A percentile compares a stretch with the other conserved stretches of the same genome.
Evolutionary conservation across 2,329 filamentous ascomycete species (phyloP).

Genomic region (Colletotrichum sp.): DNA sequence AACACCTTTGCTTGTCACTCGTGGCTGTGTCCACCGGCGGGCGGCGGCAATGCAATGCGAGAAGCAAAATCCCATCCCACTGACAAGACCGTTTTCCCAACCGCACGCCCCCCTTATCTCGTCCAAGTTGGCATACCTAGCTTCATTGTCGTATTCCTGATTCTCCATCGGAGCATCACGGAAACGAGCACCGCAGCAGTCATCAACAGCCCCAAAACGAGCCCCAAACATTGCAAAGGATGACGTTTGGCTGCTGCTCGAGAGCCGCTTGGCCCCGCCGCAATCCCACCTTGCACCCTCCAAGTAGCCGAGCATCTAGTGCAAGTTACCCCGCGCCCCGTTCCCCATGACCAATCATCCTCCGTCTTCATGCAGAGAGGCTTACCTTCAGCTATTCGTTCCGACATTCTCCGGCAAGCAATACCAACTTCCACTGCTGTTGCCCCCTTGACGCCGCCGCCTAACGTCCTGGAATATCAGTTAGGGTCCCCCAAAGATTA

Average conservation of each 20-base stretch:
- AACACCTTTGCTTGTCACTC: background rate
- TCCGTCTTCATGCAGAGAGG: background rate
- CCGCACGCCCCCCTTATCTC: background rate
- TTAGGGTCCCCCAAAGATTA: background rate
- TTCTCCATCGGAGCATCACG: conserved; percentile 17
- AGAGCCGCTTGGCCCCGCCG: conserved; percentile 20
- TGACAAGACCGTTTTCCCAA: background rate
- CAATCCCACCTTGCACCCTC: background rate
- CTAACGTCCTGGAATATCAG: background rate
- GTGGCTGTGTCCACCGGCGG: background rate
- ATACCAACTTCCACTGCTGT: background rate
- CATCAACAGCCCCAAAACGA: background rate
- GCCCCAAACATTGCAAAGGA: conserved; percentile 16
- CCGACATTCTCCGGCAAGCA: conserved; percentile 19
- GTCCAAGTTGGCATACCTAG: background rate
- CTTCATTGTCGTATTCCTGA: background rate
- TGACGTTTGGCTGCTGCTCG: conserved; percentile 19
- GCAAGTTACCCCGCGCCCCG: conserved; percentile 13
- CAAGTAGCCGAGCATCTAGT: conserved; percentile 3
- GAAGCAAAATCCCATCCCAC: background rate
- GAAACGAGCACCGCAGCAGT: background rate
- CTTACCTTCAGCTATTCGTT: conserved; percentile 2
- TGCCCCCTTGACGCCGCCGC: background rate
- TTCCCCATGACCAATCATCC: background rate
- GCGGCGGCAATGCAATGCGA: conserved; percentile 15